Conservation (phyloP, 345 rosid genomes). For the Gossypium raimondii region DNA sequence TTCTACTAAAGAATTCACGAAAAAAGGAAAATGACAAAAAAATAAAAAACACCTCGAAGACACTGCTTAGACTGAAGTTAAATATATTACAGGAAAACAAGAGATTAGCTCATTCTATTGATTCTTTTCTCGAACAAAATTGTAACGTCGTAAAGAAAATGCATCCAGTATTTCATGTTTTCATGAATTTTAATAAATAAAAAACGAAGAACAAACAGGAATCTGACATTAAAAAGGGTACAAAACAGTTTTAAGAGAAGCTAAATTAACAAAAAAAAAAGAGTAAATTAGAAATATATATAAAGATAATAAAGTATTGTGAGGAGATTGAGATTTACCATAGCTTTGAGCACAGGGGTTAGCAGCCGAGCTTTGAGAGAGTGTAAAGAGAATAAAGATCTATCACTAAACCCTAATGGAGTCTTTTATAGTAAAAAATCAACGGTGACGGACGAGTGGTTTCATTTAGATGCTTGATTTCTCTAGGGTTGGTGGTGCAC, state of each 20-base stretch:
- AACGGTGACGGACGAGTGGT: constrained; percentile 24
- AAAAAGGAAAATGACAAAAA: not conserved
- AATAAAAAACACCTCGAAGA: not conserved
- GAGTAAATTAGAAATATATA: not conserved
- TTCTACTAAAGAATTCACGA: not conserved
- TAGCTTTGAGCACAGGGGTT: not conserved
- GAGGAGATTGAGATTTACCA: not conserved
- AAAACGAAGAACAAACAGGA: not conserved
- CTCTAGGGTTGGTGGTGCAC: no score
- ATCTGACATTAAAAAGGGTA: not conserved
- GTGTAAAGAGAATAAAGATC: not conserved
- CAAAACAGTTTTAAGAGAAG: not conserved
- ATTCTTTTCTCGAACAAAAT: not conserved
- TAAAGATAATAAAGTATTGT: not conserved
- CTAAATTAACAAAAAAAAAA: not conserved
- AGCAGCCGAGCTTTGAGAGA: not conserved
- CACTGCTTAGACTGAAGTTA: no score
- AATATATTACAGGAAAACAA: not conserved
- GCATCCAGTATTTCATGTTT: not conserved
- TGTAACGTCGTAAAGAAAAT: not conserved
- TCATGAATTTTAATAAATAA: not conserved
- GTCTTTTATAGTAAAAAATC: not conserved
- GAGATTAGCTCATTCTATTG: not conserved
- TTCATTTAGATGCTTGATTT: not conserved
- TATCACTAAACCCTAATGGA: constrained; percentile 33